Evolutionary conservation across 164 flowering plant species (phyloP), one percentile per base, ranked within the genome.

Genomic region (Piper longum): DNA sequence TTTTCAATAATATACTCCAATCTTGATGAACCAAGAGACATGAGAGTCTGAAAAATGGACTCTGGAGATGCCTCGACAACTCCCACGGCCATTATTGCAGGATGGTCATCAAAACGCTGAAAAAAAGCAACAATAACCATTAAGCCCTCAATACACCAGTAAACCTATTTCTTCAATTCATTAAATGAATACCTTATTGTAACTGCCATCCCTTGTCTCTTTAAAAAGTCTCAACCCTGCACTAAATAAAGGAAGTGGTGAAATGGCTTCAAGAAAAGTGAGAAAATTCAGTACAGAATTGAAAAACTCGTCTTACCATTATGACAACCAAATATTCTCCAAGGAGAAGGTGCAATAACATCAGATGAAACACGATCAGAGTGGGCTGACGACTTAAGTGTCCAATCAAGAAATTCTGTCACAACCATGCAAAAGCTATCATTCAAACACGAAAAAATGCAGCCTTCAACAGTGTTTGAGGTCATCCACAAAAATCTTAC

Each of bases 61-160:
- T 91, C 96, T 63, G 96, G 82, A 72, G 89, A 71, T 69, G 85
- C 95, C 73, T 83, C 88, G 66, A 89, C 83, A 56, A 87, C 83
- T 54, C 98, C 96, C 17, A 91, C 93, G 17, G 98, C 95, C 98
- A 91, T 91, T 78, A 82, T 85, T 71, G 95, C 96, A 40, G 98
- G 96, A 80, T 85, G 87, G 71, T 89, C 91, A 75, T 82, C 89
- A 91, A 91, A 82, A 40, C 77, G 69, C 95, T 82, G 75, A 75
- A 42, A 43, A 64, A 42, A 4, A 41, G 67, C 18, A 65, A 16
- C 16, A 14, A 4, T 26, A 4, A 16, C 60, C 5, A 57, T 58
- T 72, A 63, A 76, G 75, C 41, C 57, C 57, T 5, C 36, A 16
- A 59, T 12, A 13, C 7, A 42, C 41, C 54, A 48, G 52, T 3